Percentiles rank a stretch among this genome's conserved stretches.
These are phyloP conservation scores for Botrytis pseudocinerea DNA, from an alignment of 2,329 filamentous ascomycete species.

Conservation along the genomic window DNA sequence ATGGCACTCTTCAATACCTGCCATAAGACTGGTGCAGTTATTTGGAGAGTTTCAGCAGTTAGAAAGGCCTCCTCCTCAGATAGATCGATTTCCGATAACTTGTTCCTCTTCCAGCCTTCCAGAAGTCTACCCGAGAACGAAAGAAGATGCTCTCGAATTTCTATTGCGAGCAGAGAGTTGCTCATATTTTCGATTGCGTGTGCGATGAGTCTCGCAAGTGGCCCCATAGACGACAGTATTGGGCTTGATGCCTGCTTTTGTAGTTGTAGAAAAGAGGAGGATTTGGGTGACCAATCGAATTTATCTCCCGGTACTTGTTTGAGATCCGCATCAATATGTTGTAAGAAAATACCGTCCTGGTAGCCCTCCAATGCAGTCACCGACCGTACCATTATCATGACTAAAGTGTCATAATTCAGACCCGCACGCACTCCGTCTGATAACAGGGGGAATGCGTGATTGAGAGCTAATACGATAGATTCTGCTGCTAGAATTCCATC, in stretches of 20 bases:
- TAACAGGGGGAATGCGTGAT: constrained; percentile 62
- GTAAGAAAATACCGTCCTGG: constrained; percentile 64
- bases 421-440: constrained; percentile 53
- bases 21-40: constrained; percentile 63
- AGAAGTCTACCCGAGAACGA: constrained; percentile 48
- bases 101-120: constrained; percentile 67
- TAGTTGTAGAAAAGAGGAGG: constrained; percentile 57
- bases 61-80: constrained; percentile 60
- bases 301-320: constrained; percentile 50
- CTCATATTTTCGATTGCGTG: constrained; percentile 59
- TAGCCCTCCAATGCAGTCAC: constrained; percentile 63
- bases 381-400: constrained; percentile 58
- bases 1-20: constrained; percentile 63
- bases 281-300: constrained; percentile 60
- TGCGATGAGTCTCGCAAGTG: constrained; percentile 62
- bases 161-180: constrained; percentile 46
- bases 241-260: constrained; percentile 57
- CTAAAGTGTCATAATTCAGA: constrained; percentile 58
- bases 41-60: constrained; percentile 56
- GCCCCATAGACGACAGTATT: constrained; percentile 60
- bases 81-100: constrained; percentile 64
- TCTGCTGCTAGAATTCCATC: constrained; percentile 51
- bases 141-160: constrained; percentile 54
- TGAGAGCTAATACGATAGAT: constrained; percentile 60
- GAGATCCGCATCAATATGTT: constrained; percentile 62